A percentile compares a stretch with the other conserved stretches of the same genome.
These are phyloP conservation scores for Schwanniomyces vanrijiae DNA, from an alignment of 805 yeast genomes.

Conservation along the genomic window DNA sequence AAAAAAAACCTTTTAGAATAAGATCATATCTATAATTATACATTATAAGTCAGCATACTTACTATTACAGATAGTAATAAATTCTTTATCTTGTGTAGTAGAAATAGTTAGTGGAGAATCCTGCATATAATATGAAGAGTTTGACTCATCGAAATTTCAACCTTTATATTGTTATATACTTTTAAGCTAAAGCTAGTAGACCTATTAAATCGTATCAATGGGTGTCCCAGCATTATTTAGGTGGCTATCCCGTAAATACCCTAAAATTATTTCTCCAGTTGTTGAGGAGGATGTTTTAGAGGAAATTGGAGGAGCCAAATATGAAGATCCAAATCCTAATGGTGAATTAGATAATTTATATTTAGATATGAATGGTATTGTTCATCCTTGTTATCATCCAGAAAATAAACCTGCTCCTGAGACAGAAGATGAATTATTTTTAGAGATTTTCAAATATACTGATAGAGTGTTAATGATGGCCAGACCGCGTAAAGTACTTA, in stretches of 20 bases:
- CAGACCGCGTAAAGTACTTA: slow-evolving; percentile 85
- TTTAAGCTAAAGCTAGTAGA: background rate
- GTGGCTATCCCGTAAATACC: slow-evolving; percentile 92
- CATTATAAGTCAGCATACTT: no score
- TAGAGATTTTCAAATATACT: slow-evolving; percentile 89
- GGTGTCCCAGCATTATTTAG: slow-evolving; percentile 98
- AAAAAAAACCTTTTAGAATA: no score
- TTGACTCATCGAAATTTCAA: background rate
- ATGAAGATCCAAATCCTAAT: slow-evolving; percentile 81
- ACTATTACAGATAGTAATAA: no score
- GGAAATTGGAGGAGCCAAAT: slow-evolving; percentile 65
- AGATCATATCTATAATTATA: no score
- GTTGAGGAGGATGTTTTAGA: slow-evolving; percentile 69
- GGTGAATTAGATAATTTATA: slow-evolving; percentile 94
- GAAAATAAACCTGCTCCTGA: slow-evolving; percentile 95
- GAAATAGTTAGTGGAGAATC: background rate
- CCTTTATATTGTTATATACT: background rate
- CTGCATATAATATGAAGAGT: background rate
- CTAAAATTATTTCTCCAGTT: slow-evolving; percentile 90
- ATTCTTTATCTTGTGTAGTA: no score
- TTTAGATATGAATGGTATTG: slow-evolving; percentile 98
- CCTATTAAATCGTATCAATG: slow-evolving; percentile 37
- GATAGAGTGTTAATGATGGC: slow-evolving; percentile 92
- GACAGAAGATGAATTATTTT: slow-evolving; percentile 91
- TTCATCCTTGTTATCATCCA: slow-evolving; percentile 98